A percentile compares a stretch with the other conserved stretches of the same genome.
Conservation (phyloP, 768 basidiomycete species). For the Xerocomellus dryophilus region DNA sequence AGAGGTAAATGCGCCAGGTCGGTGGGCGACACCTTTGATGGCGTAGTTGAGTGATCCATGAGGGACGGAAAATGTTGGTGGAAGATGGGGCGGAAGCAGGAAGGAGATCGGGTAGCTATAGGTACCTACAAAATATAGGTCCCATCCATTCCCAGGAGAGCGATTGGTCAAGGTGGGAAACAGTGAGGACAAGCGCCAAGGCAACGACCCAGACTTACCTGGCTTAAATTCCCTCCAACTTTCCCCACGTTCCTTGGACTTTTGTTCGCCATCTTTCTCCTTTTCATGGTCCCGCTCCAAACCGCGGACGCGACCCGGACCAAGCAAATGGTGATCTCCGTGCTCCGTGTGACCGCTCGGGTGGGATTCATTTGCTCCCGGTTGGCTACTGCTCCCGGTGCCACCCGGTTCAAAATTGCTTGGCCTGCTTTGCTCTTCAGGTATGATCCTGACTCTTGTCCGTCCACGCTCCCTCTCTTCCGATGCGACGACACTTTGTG, state of each 20-base stretch:
- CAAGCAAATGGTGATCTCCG: constrained; percentile 17
- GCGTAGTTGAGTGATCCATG: constrained; percentile 77
- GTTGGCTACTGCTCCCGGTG: not conserved
- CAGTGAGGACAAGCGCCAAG: not conserved
- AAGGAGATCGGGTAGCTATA: constrained; percentile 97
- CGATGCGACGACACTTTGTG: constrained; percentile 33
- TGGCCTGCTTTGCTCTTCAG: not conserved
- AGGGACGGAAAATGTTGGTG: constrained; percentile 73
- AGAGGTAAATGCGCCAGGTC: constrained; percentile 80
- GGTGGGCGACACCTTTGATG: constrained; percentile 78
- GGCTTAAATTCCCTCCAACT: constrained; percentile 90
- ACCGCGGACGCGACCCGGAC: constrained; percentile 37
- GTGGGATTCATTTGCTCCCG: not conserved
- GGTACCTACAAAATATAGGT: constrained; percentile 53
- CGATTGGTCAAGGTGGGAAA: not conserved
- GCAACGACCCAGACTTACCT: constrained; percentile 45
- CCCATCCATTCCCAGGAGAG: not conserved
- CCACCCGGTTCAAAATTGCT: not conserved
- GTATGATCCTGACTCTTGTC: constrained; percentile 12
- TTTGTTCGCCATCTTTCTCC: constrained; percentile 19
- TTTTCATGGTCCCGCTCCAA: constrained; percentile 16
- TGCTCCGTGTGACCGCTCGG: constrained; percentile 1
- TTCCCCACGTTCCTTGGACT: constrained; percentile 42
- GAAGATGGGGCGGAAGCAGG: constrained; percentile 73
- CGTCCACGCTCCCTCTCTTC: constrained; percentile 32